Base-by-base conservation (phyloP, 2,329 filamentous ascomycete species). In the Corniculantispora saksenae region DNA sequence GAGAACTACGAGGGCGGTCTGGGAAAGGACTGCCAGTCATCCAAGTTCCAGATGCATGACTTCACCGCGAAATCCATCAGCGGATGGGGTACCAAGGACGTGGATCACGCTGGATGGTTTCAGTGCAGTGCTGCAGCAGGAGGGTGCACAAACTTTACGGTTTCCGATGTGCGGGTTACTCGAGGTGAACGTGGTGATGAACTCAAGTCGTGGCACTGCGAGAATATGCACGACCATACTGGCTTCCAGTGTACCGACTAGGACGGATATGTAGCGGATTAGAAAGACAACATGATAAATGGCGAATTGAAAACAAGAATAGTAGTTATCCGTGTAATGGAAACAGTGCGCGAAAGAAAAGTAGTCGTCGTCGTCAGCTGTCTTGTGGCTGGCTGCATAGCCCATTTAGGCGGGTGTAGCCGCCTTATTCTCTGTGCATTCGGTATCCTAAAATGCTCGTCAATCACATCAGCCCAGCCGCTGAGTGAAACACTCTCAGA, bases 1-100 rank as follows among this genome's bases (percentile, higher is more conserved):
- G 76, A 77, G 67, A 71, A 76, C 50, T 77, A 75, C 66, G 73
- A 73, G 13, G 75, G 76, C 47, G 71, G 70, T 61, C 70, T 70
- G 2, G 76, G 76, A 35, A 69, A 75, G 67, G 72, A 75, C 64
- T 78, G 76, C 68, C 70, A 78, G 68, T 73, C 73, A 27, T 75
- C 72, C 60, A 67, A 69, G 61, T 77, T 76, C 61, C 71, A 71
- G 67, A 70, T 78, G 48, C 66, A 64, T 23, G 62, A 75, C 48
- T 58, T 77, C 4, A 68, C 69, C 1, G 77, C 72, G 70, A 68
- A 65, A 6, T 66, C 67, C 15, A 68, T 77, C 25, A 67, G 54
- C 32, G 75, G 75, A n/a, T 75, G 73, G 57, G 71, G 70, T n/a
- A 66, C 60, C 45, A 58, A 69, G 35, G 64, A 54, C 19, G 74